phyloP scores from a whole-genome alignment of 257 asterid genomes.

The Verbascum thapsus region DNA sequence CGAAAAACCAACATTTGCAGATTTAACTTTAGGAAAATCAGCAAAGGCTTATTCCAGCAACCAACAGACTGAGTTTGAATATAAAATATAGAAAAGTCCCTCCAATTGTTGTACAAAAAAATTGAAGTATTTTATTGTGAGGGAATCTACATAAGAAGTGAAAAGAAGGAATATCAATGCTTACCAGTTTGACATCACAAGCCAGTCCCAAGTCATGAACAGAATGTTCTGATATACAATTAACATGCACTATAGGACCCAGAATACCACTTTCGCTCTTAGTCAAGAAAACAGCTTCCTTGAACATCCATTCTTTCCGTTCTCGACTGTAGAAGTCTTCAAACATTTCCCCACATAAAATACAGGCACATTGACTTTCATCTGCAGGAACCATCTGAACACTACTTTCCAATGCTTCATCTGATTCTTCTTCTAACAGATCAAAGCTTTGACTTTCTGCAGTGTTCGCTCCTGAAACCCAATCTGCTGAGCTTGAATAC shows the following conservation, averaged over 20 bases:
- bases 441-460: constrained; percentile 27
- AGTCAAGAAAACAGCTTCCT: constrained; percentile 54
- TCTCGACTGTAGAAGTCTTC: constrained; percentile 56
- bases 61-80: background rate
- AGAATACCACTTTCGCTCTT: constrained; percentile 19
- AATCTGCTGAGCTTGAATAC: constrained; percentile 49
- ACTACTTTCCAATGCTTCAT: constrained; percentile 29
- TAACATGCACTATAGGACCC: constrained; percentile 55
- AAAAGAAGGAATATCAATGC: constrained; percentile 13
- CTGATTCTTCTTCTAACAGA: constrained; percentile 32
- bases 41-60: no score
- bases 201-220: constrained; percentile 34
- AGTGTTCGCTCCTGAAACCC: constrained; percentile 43
- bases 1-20: no score
- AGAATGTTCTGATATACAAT: constrained; percentile 46
- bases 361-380: constrained; percentile 65
- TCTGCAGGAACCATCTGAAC: constrained; percentile 68
- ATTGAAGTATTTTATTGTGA: no score
- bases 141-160: background rate
- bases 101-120: no score
- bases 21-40: no score
- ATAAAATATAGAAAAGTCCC: no score
- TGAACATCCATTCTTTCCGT: constrained; percentile 68
- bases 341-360: constrained; percentile 70
- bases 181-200: constrained; percentile 42